Percentiles rank a stretch among this genome's conserved stretches.
phyloP scores from a whole-genome alignment of 129 eudicot species.

The Deinandra increscens region DNA sequence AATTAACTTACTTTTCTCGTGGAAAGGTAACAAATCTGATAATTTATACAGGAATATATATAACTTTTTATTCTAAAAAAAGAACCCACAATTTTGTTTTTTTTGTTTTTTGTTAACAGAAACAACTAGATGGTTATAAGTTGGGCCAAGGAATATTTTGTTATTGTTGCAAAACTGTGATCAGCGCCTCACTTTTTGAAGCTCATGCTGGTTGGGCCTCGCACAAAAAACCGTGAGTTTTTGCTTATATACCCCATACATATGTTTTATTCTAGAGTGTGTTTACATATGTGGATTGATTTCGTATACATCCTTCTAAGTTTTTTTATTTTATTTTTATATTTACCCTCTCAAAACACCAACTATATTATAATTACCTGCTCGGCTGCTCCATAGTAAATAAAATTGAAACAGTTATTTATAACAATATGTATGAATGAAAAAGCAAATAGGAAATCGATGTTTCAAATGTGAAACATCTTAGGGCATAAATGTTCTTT shows the following conservation, averaged over 20 bases:
- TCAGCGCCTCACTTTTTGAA: slow-evolving; percentile 93
- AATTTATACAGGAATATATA: background rate
- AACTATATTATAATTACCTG: background rate
- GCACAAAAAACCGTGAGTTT: slow-evolving; percentile 83
- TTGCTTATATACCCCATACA: background rate
- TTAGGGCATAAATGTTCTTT: background rate
- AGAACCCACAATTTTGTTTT: slow-evolving; percentile 12
- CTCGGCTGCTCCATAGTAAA: background rate
- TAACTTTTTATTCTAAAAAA: background rate
- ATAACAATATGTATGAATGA: background rate
- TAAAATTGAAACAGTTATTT: background rate
- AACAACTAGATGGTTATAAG: slow-evolving; percentile 77
- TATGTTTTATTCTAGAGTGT: background rate
- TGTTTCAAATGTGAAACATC: background rate
- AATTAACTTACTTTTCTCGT: slow-evolving; percentile 63
- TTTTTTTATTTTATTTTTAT: background rate
- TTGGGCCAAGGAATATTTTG: slow-evolving; percentile 70
- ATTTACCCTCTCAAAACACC: background rate
- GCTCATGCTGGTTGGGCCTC: slow-evolving; percentile 98
- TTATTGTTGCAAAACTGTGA: slow-evolving; percentile 67
- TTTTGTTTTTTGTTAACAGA: slow-evolving; percentile 45
- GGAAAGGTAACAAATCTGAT: slow-evolving; percentile 61
- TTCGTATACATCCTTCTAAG: background rate
- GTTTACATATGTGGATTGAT: background rate
- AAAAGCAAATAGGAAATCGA: background rate